These are phyloP conservation scores for Populus hybrid DNA, from an alignment of 441 rosid species.

Conservation along the genomic window DNA sequence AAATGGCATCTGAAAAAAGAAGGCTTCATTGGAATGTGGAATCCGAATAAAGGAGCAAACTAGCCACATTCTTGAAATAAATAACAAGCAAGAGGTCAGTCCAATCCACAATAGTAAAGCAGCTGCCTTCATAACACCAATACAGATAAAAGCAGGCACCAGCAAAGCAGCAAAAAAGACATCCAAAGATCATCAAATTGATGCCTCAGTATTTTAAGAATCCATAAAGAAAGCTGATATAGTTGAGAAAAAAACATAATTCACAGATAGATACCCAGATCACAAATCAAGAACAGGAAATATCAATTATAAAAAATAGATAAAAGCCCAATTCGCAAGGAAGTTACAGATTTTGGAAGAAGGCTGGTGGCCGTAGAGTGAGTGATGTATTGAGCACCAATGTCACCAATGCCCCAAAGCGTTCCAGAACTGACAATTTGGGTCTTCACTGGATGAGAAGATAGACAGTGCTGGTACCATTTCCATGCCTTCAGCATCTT, in stretches of 20 bases:
- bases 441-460: constrained; percentile 76
- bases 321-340: constrained; percentile 4
- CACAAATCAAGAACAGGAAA: not conserved
- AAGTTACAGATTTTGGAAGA: constrained; percentile 37
- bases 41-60: not conserved
- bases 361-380: constrained; percentile 61
- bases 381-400: constrained; percentile 90
- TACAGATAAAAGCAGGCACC: not conserved
- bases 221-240: not conserved
- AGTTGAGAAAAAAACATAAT: not conserved
- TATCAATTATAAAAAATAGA: not conserved
- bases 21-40: not conserved
- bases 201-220: not conserved
- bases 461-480: constrained; percentile 79
- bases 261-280: constrained; percentile 9
- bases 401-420: constrained; percentile 90
- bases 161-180: not conserved
- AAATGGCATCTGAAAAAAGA: not conserved
- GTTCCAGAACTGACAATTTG: constrained; percentile 88
- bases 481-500: constrained; percentile 77
- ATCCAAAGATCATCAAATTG: not conserved
- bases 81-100: not conserved
- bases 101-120: not conserved
- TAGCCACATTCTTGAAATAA: not conserved
- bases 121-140: not conserved